phyloP scores from a whole-genome alignment of 2,329 filamentous ascomycete genomes.

The Sarocladium strictum region DNA sequence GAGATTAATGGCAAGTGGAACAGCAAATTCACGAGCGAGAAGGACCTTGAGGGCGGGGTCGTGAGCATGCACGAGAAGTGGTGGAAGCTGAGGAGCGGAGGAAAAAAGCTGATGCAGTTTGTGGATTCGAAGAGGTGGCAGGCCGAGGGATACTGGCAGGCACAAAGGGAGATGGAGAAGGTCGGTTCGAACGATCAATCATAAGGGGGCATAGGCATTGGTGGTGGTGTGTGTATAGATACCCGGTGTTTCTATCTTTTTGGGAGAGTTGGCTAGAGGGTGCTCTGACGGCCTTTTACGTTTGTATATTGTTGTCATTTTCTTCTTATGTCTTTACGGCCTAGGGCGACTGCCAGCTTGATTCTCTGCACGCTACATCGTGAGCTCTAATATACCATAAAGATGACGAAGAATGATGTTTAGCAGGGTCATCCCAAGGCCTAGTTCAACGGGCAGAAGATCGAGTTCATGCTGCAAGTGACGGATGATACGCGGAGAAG shows the following conservation, averaged over 20 bases:
- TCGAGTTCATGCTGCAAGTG: too few species aligned
- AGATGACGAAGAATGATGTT: too few species aligned
- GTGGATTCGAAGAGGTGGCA: constrained; percentile 7
- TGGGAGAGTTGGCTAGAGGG: too few species aligned
- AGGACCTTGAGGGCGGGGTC: constrained; percentile 7
- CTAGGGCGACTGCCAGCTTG: too few species aligned
- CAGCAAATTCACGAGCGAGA: constrained; percentile 3
- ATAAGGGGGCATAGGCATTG: neutral
- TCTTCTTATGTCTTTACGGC: too few species aligned
- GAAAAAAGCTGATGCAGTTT: neutral
- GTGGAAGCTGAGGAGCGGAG: constrained; percentile 6
- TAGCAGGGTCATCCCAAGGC: too few species aligned
- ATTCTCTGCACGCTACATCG: too few species aligned
- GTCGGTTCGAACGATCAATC: neutral
- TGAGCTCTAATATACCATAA: too few species aligned
- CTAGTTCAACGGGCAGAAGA: too few species aligned
- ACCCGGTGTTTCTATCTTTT: neutral
- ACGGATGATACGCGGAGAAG: too few species aligned
- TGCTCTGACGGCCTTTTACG: too few species aligned
- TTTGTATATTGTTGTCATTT: too few species aligned
- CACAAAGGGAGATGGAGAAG: neutral
- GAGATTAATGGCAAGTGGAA: constrained; percentile 9
- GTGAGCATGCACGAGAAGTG: constrained; percentile 10
- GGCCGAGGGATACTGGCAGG: constrained; percentile 4
- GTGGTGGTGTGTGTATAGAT: neutral